phyloP scores from a whole-genome alignment of 2,329 filamentous ascomycete species.

The Gnomoniopsis smithogilvyi region DNA sequence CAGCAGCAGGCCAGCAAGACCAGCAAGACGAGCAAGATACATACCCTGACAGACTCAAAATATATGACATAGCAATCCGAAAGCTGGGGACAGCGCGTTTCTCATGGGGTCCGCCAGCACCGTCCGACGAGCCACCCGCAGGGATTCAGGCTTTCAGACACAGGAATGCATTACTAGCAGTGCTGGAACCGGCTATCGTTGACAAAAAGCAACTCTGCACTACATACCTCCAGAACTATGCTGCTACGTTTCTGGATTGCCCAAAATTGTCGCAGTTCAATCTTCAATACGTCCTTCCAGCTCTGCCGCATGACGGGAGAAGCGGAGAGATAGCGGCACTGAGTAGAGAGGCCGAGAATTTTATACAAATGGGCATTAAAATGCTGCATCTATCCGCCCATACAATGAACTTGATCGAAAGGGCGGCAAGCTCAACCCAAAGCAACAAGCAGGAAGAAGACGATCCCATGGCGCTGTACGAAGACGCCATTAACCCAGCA shows the following conservation, averaged over 20 bases:
- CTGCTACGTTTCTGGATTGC: slow-evolving; percentile 2
- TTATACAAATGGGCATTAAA: background rate
- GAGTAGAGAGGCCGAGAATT: background rate
- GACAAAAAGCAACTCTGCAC: background rate
- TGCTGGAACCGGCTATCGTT: background rate
- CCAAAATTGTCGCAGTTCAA: background rate
- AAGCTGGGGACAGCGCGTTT: background rate
- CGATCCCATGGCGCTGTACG: background rate
- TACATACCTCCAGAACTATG: slow-evolving; percentile 6
- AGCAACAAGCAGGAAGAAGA: background rate
- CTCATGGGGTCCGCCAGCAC: background rate
- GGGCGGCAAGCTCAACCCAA: background rate
- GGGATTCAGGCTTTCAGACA: background rate
- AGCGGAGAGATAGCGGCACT: background rate
- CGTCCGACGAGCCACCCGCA: background rate
- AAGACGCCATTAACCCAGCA: background rate
- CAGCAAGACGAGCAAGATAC: too few relatives aligned
- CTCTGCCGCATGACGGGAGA: background rate
- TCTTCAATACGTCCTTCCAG: background rate
- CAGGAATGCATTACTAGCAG: slow-evolving; percentile 8
- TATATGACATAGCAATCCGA: background rate
- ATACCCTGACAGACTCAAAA: background rate
- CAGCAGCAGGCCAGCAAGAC: background rate
- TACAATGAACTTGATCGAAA: background rate
- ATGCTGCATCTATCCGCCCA: background rate